phyloP scores from a whole-genome alignment of 2,329 filamentous ascomycete genomes.

The Neoscytalidium dimidiatum region DNA sequence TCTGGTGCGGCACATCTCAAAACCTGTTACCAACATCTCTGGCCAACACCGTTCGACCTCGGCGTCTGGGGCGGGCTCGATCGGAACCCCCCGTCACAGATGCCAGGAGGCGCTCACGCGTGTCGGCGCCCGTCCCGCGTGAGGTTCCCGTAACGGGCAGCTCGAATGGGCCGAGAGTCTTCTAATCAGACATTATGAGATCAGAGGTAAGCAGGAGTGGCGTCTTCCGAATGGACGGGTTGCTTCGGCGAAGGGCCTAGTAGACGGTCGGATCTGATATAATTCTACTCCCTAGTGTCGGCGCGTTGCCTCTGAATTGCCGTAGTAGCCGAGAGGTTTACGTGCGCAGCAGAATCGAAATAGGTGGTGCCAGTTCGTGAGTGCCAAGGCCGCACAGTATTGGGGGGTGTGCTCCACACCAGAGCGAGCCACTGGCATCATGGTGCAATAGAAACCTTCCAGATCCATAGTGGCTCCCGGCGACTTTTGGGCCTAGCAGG shows the following conservation, averaged over 20 bases:
- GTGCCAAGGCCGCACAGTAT: background rate
- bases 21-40: background rate
- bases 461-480: background rate
- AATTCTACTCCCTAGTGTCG: background rate
- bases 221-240: background rate
- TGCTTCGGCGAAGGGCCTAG: background rate
- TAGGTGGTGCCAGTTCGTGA: background rate
- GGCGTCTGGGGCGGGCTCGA: background rate
- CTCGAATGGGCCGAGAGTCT: background rate
- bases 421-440: background rate
- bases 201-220: background rate
- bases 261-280: background rate
- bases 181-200: background rate
- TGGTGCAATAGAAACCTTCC: background rate
- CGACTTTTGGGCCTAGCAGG: background rate
- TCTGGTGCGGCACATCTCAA: background rate
- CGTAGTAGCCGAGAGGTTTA: background rate
- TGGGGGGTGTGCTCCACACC: background rate
- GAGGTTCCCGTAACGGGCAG: constrained; percentile 13
- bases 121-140: constrained; percentile 2
- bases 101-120: background rate
- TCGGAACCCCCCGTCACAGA: background rate
- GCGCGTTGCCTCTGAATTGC: background rate
- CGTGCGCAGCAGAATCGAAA: background rate
- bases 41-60: background rate